Evolutionary conservation across 2,329 filamentous ascomycete species (phyloP).

Genomic region (Aspergillus eucalypticola): DNA sequence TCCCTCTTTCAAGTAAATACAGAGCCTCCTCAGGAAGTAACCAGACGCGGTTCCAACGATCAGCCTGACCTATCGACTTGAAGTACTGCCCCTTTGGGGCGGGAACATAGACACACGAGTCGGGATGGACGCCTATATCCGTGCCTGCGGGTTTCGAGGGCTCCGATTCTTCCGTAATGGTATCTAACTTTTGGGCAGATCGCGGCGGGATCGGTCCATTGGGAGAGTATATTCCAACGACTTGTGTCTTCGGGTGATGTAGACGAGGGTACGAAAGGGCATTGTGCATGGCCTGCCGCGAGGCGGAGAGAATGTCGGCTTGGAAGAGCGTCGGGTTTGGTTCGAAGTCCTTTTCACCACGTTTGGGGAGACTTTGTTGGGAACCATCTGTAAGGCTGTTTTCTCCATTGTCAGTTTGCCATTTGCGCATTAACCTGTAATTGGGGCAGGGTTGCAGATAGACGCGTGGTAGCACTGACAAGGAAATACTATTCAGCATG

Average conservation of each 20-base stretch:
- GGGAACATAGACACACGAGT: slow-evolving; percentile 63
- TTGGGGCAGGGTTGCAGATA: not conserved
- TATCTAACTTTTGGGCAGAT: slow-evolving; percentile 16
- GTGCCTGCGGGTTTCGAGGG: slow-evolving; percentile 14
- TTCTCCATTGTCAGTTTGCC: slow-evolving; percentile 2
- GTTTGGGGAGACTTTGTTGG: slow-evolving; percentile 67
- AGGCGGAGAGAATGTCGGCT: slow-evolving; percentile 73
- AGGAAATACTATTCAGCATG: slow-evolving; percentile 62
- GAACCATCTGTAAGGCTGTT: slow-evolving; percentile 35
- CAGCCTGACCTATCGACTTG: slow-evolving; percentile 72
- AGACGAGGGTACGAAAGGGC: slow-evolving; percentile 76
- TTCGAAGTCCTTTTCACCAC: slow-evolving; percentile 97
- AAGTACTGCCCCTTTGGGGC: slow-evolving; percentile 71
- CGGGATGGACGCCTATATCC: slow-evolving; percentile 27
- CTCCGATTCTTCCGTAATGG: slow-evolving; percentile 12
- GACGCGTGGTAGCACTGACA: slow-evolving; percentile 33
- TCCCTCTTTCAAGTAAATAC: slow-evolving; percentile 84
- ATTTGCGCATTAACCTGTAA: not conserved
- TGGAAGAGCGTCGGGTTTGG: slow-evolving; percentile 84
- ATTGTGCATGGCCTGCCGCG: slow-evolving; percentile 83
- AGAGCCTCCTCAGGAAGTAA: slow-evolving; percentile 88
- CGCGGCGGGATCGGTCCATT: slow-evolving; percentile 43
- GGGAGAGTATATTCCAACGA: slow-evolving; percentile 73
- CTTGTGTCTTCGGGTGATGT: slow-evolving; percentile 66
- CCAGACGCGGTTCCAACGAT: slow-evolving; percentile 70